phyloP scores from a whole-genome alignment of 345 rosid genomes.

The Eucalyptus camaldulensis region DNA sequence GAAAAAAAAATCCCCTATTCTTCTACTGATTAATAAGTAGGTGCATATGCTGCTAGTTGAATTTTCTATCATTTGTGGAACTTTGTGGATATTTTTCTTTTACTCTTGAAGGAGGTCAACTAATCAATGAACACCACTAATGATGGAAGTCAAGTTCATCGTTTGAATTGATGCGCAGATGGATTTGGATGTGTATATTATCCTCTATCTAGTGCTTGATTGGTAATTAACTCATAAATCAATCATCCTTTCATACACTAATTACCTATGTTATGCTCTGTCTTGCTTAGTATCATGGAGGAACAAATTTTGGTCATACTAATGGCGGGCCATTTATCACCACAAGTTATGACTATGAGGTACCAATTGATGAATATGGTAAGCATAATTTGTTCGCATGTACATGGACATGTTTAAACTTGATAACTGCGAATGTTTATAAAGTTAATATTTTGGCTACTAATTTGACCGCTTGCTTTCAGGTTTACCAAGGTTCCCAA shows the following conservation, averaged over 20 bases:
- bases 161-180: neutral
- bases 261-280: neutral
- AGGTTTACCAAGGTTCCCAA: constrained; percentile 87
- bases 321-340: constrained; percentile 92
- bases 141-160: neutral
- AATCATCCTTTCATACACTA: neutral
- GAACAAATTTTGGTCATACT: constrained; percentile 95
- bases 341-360: constrained; percentile 95
- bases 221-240: neutral
- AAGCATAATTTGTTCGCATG: neutral
- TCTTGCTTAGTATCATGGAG: constrained; percentile 75
- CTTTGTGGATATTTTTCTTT: neutral
- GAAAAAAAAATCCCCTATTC: neutral
- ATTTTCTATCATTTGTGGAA: neutral
- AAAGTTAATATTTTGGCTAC: neutral
- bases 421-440: neutral
- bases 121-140: neutral
- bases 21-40: neutral
- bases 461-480: neutral
- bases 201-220: neutral
- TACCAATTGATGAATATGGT: constrained; percentile 98
- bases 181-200: neutral
- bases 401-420: neutral
- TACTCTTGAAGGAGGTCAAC: neutral
- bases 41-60: neutral